These are phyloP conservation scores for Hyaloscypha variabilis DNA, from an alignment of 495 filamentous ascomycete genomes.

Conservation along the genomic window DNA sequence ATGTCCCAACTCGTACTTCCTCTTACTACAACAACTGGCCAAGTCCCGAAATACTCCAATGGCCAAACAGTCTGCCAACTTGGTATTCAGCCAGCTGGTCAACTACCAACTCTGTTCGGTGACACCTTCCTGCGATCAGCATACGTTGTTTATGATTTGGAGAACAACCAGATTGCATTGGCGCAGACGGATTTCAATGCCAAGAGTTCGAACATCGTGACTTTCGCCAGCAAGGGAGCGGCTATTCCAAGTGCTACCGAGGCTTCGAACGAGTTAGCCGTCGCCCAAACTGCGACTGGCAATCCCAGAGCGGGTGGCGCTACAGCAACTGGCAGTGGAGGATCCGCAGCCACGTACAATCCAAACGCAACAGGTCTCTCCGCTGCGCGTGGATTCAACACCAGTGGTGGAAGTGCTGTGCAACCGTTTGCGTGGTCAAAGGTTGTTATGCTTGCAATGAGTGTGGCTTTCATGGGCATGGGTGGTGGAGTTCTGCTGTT, in stretches of 20 bases:
- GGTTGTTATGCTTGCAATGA: conserved; percentile 38
- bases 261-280: conserved; percentile 44
- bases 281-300: conserved; percentile 34
- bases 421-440: conserved; percentile 37
- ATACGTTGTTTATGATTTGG: conserved; percentile 92
- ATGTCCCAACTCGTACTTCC: conserved; percentile 79
- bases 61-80: conserved; percentile 68
- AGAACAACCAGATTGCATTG: conserved; percentile 84
- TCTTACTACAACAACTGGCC: conserved; percentile 51
- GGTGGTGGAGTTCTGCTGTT: conserved; percentile 41
- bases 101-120: conserved; percentile 71
- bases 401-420: conserved; percentile 37
- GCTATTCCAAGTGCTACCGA: conserved; percentile 51
- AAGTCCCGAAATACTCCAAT: conserved; percentile 53
- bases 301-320: conserved; percentile 20
- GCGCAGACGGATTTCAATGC: conserved; percentile 88
- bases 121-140: conserved; percentile 94
- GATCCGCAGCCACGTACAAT: conserved; percentile 24
- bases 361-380: conserved; percentile 26
- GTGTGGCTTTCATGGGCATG: conserved; percentile 41
- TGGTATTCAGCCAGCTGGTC: conserved; percentile 72
- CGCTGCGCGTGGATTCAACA: conserved; percentile 38
- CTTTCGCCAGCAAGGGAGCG: conserved; percentile 51
- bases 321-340: conserved; percentile 11
- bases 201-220: conserved; percentile 56